phyloP scores from a whole-genome alignment of 495 filamentous ascomycete genomes.

The Diplogelasinospora grovesii region DNA sequence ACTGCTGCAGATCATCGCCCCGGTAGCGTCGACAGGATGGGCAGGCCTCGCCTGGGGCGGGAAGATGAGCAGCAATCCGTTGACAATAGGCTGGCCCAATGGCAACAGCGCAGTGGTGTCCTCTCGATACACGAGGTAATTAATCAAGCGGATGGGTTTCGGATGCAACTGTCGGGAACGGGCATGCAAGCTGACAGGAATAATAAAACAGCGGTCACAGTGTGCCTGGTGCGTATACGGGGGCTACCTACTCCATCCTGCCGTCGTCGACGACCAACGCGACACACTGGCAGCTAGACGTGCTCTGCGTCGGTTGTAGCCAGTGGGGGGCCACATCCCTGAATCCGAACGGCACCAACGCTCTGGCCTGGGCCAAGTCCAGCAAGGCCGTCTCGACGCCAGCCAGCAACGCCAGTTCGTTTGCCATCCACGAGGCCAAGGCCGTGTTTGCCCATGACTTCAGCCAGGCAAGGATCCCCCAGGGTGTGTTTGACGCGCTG shows the following conservation, averaged over 20 bases:
- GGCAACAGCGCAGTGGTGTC: conserved; percentile 32
- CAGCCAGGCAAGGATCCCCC: conserved; percentile 19
- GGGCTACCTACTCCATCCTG: conserved; percentile 35
- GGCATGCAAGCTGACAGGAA: background rate
- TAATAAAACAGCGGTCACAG: conserved; percentile 25
- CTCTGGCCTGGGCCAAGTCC: conserved; percentile 23
- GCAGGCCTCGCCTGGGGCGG: conserved; percentile 44
- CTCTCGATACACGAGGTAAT: conserved; percentile 42
- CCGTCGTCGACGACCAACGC: conserved; percentile 37
- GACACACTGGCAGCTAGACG: conserved; percentile 45
- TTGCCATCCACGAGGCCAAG: conserved; percentile 20
- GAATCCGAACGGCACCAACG: conserved; percentile 25
- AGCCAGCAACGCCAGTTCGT: conserved; percentile 21
- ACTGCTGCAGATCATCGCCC: conserved; percentile 41
- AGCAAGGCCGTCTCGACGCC: conserved; percentile 11
- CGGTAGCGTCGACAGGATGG: conserved; percentile 38
- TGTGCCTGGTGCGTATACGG: conserved; percentile 33
- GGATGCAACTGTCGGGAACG: too few species aligned
- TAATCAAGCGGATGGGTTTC: too few species aligned
- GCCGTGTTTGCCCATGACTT: conserved; percentile 23
- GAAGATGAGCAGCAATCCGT: conserved; percentile 43
- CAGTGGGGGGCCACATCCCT: conserved; percentile 26
- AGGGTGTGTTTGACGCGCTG: conserved; percentile 25
- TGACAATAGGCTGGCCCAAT: conserved; percentile 37
- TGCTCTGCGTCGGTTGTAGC: conserved; percentile 39